These are phyloP conservation scores for Keithomyces neogunnii DNA, from an alignment of 2,329 filamentous ascomycete species.

Conservation along the genomic window DNA sequence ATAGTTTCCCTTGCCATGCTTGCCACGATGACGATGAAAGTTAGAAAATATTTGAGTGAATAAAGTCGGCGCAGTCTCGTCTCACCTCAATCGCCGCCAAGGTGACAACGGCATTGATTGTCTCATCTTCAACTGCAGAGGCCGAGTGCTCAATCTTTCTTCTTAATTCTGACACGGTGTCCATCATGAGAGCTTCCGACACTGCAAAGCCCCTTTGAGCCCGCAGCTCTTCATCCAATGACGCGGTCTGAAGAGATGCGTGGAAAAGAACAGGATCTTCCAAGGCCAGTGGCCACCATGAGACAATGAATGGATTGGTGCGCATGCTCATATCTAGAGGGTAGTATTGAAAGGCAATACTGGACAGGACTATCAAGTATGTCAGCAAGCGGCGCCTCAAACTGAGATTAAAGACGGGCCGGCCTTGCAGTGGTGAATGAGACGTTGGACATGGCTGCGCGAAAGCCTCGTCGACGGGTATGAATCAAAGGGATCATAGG, in stretches of 20 bases:
- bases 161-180: constrained; percentile 44
- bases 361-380: constrained; percentile 36
- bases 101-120: constrained; percentile 48
- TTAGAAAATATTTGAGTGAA: too few relatives aligned
- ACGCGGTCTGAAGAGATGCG: constrained; percentile 51
- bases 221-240: constrained; percentile 42
- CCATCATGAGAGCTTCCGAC: constrained; percentile 48
- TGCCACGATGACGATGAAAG: not conserved
- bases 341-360: constrained; percentile 53
- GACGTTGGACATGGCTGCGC: constrained; percentile 39
- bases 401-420: not conserved
- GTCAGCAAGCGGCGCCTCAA: not conserved
- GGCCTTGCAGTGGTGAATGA: constrained; percentile 46
- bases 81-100: constrained; percentile 49
- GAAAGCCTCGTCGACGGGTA: constrained; percentile 45
- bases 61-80: not conserved
- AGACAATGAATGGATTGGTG: constrained; percentile 49
- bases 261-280: constrained; percentile 49
- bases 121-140: constrained; percentile 43
- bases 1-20: constrained; percentile 46
- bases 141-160: constrained; percentile 37
- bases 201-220: constrained; percentile 43
- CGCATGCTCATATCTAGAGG: constrained; percentile 42
- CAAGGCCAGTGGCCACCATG: constrained; percentile 51
- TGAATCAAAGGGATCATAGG: constrained; percentile 47